Evolutionary conservation across 352 stramenopile species (phyloP).

Genomic region (Phytophthora ramorum): DNA sequence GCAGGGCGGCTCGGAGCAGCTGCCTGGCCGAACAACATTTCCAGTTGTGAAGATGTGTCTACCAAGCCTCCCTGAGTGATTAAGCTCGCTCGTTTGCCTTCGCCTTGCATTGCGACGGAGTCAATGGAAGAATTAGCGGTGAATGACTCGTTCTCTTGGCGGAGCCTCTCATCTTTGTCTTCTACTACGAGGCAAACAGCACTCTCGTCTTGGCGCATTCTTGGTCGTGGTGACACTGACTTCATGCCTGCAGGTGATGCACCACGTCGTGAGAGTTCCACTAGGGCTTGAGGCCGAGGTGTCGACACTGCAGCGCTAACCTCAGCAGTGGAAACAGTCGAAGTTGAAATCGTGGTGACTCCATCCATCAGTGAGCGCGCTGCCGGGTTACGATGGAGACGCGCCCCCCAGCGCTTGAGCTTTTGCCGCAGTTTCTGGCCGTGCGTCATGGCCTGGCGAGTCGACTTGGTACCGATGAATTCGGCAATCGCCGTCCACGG

Average conservation of each 20-base stretch:
- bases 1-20: neutral
- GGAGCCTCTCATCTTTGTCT: neutral
- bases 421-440: constrained; percentile 59
- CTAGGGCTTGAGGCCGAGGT: neutral
- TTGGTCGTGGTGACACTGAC: neutral
- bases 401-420: constrained; percentile 45
- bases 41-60: neutral
- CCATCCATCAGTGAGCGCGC: constrained; percentile 22
- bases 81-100: neutral
- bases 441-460: constrained; percentile 58
- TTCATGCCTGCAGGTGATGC: neutral
- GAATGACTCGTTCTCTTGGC: neutral
- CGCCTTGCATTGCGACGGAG: neutral
- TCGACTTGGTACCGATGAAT: constrained; percentile 53
- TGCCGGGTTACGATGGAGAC: constrained; percentile 24
- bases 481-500: constrained; percentile 56
- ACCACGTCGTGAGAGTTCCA: too few relatives aligned
- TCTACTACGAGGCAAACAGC: neutral
- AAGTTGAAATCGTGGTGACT: neutral
- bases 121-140: neutral
- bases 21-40: constrained; percentile 15
- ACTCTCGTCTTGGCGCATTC: neutral
- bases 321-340: neutral
- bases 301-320: constrained; percentile 1
- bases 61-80: neutral